These are phyloP conservation scores for Chrysoporthe puriensis DNA, from an alignment of 2,329 filamentous ascomycete species.

Conservation along the genomic window DNA sequence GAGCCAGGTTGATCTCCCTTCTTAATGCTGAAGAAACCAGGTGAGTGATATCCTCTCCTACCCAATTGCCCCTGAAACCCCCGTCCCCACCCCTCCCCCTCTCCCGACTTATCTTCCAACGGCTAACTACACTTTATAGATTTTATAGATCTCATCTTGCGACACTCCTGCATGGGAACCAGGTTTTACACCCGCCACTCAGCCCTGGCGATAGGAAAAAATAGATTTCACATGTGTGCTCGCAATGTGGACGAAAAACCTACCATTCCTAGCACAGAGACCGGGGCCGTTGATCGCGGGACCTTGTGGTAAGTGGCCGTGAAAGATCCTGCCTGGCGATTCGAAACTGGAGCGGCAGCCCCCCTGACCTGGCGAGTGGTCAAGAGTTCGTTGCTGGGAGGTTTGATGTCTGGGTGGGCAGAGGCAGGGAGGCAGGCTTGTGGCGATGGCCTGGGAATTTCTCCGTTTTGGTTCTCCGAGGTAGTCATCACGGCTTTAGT, in stretches of 20 bases:
- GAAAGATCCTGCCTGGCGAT: background rate
- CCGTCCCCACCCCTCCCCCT: background rate
- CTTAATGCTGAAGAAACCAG: background rate
- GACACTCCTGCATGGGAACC: background rate
- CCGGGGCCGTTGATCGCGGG: background rate
- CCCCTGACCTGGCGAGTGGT: background rate
- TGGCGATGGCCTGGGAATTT: background rate
- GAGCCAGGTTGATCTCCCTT: background rate
- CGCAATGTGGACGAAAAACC: background rate
- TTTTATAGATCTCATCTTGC: background rate
- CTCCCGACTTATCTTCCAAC: background rate
- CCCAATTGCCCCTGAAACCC: background rate
- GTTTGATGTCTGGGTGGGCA: background rate
- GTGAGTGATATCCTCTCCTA: background rate
- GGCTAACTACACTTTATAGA: background rate
- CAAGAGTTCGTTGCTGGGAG: background rate
- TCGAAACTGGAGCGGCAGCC: background rate
- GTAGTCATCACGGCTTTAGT: background rate
- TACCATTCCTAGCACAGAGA: background rate
- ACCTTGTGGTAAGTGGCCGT: background rate
- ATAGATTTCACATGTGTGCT: background rate
- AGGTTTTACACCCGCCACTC: background rate
- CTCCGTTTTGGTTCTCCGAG: background rate
- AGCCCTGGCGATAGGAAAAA: background rate
- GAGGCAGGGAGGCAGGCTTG: background rate